Evolutionary conservation across 768 basidiomycete species (phyloP).

Genomic region (Suillus clintonianus): DNA sequence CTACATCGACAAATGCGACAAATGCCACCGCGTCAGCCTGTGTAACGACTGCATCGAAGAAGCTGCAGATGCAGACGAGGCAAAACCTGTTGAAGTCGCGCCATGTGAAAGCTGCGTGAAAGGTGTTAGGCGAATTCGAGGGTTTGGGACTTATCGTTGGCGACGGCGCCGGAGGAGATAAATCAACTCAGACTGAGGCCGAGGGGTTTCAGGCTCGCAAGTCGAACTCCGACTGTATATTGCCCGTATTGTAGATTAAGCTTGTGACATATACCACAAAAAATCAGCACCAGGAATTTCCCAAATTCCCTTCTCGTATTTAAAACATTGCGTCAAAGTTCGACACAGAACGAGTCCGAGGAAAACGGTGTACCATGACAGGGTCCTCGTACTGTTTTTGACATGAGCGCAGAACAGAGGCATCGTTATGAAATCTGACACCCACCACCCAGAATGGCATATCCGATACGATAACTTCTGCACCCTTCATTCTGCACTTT

Average conservation of each 20-base stretch:
- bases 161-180: background rate
- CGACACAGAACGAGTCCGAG: conserved; percentile 37
- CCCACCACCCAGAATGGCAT: conserved; percentile 40
- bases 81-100: no score
- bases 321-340: conserved; percentile 40
- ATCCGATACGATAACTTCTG: conserved; percentile 23
- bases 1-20: background rate
- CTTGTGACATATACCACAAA: background rate
- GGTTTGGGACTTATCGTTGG: background rate
- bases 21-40: background rate
- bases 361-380: conserved; percentile 35
- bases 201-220: background rate
- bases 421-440: conserved; percentile 6
- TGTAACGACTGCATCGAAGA: background rate
- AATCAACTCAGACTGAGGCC: background rate
- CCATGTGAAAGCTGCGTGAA: background rate
- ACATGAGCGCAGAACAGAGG: background rate
- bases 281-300: background rate
- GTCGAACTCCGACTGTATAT: background rate
- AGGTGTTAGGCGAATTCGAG: background rate
- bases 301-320: background rate
- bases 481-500: conserved; percentile 30
- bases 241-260: background rate
- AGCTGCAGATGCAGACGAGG: background rate
- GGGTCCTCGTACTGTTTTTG: conserved; percentile 39